These are phyloP conservation scores for Dendrobium officinale DNA, from an alignment of 106 monocot genomes.

Conservation along the genomic window DNA sequence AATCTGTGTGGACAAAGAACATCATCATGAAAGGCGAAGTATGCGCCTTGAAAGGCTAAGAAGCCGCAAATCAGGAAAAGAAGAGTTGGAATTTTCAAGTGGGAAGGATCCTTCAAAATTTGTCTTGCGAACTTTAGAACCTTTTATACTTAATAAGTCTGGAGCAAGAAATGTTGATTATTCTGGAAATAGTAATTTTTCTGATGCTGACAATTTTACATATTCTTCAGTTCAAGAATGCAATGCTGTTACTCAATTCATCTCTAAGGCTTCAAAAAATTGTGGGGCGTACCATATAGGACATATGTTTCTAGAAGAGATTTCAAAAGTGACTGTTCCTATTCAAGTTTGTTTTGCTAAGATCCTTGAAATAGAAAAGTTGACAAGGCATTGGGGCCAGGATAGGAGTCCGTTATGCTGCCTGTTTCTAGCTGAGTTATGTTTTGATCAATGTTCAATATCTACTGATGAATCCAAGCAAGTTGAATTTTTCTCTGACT, in stretches of 20 bases:
- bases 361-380: slow-evolving; percentile 61
- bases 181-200: slow-evolving; percentile 18
- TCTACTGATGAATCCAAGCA: slow-evolving; percentile 34
- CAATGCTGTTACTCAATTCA: slow-evolving; percentile 53
- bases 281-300: slow-evolving; percentile 60
- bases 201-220: slow-evolving; percentile 17
- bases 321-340: slow-evolving; percentile 45
- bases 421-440: slow-evolving; percentile 91
- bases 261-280: slow-evolving; percentile 42
- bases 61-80: slow-evolving; percentile 93
- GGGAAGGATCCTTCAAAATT: slow-evolving; percentile 53
- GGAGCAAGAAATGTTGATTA: slow-evolving; percentile 17
- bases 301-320: slow-evolving; percentile 76
- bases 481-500: slow-evolving; percentile 51
- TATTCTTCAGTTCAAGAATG: slow-evolving; percentile 48
- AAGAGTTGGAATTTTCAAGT: slow-evolving; percentile 52
- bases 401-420: slow-evolving; percentile 65
- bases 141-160: slow-evolving; percentile 45
- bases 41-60: slow-evolving; percentile 88
- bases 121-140: slow-evolving; percentile 64
- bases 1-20: slow-evolving; percentile 59
- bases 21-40: slow-evolving; percentile 86
- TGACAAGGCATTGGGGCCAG: slow-evolving; percentile 69
- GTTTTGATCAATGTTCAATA: slow-evolving; percentile 60
- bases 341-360: slow-evolving; percentile 46